These are phyloP conservation scores for Ustilago esculenta DNA, from an alignment of 1,284 basidiomycete genomes.

Conservation along the genomic window DNA sequence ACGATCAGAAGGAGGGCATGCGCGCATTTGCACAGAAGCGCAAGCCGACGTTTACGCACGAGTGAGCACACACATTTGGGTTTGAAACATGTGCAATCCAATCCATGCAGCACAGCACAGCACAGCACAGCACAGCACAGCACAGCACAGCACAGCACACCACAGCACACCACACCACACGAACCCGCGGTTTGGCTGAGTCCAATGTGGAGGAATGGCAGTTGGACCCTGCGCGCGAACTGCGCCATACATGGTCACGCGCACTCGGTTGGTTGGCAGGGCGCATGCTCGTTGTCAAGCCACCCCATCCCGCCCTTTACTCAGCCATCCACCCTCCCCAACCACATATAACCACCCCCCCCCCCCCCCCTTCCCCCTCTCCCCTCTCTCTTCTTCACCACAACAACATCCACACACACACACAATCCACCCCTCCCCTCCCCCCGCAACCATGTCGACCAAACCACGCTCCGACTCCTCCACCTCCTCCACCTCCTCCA, in stretches of 20 bases:
- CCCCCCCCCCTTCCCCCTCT: neutral
- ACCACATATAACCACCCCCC: conserved; percentile 1
- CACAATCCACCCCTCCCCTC: neutral
- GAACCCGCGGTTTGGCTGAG: too few species aligned
- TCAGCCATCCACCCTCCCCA: neutral
- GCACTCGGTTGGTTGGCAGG: too few species aligned
- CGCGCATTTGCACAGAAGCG: conserved; percentile 96
- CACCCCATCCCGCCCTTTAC: too few species aligned
- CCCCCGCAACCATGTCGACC: conserved; percentile 38
- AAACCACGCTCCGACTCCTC: conserved; percentile 28
- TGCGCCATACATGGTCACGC: conserved; percentile 18
- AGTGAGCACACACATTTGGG: too few species aligned
- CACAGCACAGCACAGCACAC: too few species aligned
- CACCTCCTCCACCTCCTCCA: conserved; percentile 26
- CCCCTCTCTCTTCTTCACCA: neutral
- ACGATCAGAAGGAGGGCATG: conserved; percentile 99
- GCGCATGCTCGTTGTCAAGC: too few species aligned
- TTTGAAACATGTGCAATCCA: too few species aligned
- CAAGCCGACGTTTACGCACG: conserved; percentile 69
- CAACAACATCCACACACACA: neutral
- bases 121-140: too few species aligned
- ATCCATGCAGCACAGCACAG: too few species aligned
- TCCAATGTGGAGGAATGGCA: neutral
- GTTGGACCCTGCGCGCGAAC: conserved; percentile 30
- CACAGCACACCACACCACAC: too few species aligned